Evolutionary conservation across 1,284 basidiomycete species (phyloP).

Genomic region (Coriolopsis trogii): DNA sequence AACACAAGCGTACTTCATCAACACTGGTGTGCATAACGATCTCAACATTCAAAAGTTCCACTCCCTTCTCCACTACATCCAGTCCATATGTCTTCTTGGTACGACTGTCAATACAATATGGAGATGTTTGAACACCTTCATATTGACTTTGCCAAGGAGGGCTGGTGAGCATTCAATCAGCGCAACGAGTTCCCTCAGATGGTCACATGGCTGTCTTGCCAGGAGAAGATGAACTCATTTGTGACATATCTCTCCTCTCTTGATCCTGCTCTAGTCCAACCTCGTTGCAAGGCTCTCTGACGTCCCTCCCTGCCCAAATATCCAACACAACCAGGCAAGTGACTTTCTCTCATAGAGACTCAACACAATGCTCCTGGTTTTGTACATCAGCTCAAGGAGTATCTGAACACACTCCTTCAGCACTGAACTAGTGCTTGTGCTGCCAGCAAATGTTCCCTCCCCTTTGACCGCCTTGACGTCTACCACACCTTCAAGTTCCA

Average conservation of each 20-base stretch:
- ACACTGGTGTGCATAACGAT: slow-evolving; percentile 26
- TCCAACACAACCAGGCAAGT: not conserved
- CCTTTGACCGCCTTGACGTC: not conserved
- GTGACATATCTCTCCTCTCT: not conserved
- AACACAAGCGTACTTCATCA: slow-evolving; percentile 26
- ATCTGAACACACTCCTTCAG: not conserved
- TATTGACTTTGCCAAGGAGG: slow-evolving; percentile 35
- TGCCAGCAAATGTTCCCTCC: not conserved
- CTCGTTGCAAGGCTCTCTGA: not conserved
- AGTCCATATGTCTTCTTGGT: slow-evolving; percentile 31
- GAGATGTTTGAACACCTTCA: slow-evolving; percentile 31
- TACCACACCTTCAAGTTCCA: not conserved
- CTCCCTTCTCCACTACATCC: slow-evolving; percentile 35
- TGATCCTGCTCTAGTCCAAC: not conserved
- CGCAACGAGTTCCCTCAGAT: slow-evolving; percentile 37
- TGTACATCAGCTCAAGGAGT: not conserved
- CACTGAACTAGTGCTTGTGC: not conserved
- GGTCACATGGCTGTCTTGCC: slow-evolving; percentile 20
- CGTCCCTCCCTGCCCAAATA: not conserved
- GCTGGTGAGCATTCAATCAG: slow-evolving; percentile 30
- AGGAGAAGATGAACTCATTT: not conserved
- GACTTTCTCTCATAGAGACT: not conserved
- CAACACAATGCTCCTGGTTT: not conserved
- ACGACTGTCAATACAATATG: slow-evolving; percentile 35
- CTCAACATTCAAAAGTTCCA: slow-evolving; percentile 46